Base-by-base conservation (phyloP, 331 rosid species). In the Stylosanthes scabra region DNA sequence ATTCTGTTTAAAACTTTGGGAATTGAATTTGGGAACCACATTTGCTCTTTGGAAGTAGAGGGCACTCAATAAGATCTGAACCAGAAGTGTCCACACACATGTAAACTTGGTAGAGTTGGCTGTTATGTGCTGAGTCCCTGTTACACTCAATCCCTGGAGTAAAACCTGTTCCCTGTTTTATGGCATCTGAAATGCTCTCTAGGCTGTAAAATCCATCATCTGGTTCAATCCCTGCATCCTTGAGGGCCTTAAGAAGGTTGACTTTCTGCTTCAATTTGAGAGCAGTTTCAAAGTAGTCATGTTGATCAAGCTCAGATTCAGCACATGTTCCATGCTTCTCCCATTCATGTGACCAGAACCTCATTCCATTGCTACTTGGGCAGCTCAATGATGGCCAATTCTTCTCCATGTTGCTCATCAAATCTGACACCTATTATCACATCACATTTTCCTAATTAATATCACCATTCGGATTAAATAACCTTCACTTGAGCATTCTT, bases 301-400 rank as follows among this genome's bases (percentile, higher is more conserved):
- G 86, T 40, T 86, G 93, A 44, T 89, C 92, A 8, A 91, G 82
- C 52, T 84, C 87, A 0, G 93, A 88, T 69, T 87, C 86, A 2
- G 96, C 60, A 16, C 97, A 93, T 3, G 98, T 93, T 0, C 97
- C 98, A 27, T 91, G 94, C 68, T 93, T 93, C 54, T 87, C 87
- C 98, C 98, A 93, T 66, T 91, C 97, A 4, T 91, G 93, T 12
- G 92, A 73, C 98, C 97, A 93, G 50, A 89, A 93, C 67, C 88
- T 83, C 14, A 79, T 3, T 3, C 91, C 93, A 11, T 87, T 85
- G 85, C 96, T 86, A 46, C 98, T 93, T 13, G 96, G 97, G 83
- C 98, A 93, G 73, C 91, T 87, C n/a, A 93, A 75, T 1, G 98
- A 83, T 46, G 98, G 96, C 98, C 98, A 93, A 1, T 71, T 13